These are phyloP conservation scores for Zalaria obscura DNA, from an alignment of 2,329 filamentous ascomycete genomes.

Conservation along the genomic window DNA sequence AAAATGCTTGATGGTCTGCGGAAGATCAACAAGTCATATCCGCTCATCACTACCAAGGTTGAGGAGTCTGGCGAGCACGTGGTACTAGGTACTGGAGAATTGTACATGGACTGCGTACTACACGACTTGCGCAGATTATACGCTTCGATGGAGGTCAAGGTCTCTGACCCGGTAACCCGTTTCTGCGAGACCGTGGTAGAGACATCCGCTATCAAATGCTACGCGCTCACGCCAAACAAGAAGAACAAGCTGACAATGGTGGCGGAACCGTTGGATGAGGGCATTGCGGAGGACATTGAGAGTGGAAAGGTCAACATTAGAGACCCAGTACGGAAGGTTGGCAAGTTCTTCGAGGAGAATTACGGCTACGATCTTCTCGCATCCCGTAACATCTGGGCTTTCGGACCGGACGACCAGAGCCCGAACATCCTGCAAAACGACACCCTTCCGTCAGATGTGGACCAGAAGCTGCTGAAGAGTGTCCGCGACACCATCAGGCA, in stretches of 20 bases:
- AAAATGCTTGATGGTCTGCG: constrained; percentile 97
- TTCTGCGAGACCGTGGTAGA: constrained; percentile 98
- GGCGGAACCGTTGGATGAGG: constrained; percentile 86
- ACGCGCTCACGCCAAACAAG: constrained; percentile 95
- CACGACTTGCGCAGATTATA: constrained; percentile 90
- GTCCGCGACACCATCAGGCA: constrained; percentile 89
- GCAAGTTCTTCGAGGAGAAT: constrained; percentile 92
- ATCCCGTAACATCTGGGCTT: constrained; percentile 93
- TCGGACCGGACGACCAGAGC: constrained; percentile 86
- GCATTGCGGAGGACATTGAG: constrained; percentile 91
- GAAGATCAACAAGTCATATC: constrained; percentile 97
- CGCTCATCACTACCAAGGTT: constrained; percentile 88
- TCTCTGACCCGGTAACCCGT: constrained; percentile 90
- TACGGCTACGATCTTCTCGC: constrained; percentile 96
- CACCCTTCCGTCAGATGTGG: constrained; percentile 83
- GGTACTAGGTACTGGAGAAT: constrained; percentile 82
- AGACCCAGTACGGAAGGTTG: constrained; percentile 82
- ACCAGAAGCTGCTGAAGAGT: constrained; percentile 75
- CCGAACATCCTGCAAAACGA: constrained; percentile 96
- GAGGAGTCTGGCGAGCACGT: constrained; percentile 97
- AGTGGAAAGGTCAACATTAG: constrained; percentile 79
- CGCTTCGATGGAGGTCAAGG: constrained; percentile 98
- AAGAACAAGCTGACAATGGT: constrained; percentile 99
- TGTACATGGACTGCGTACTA: constrained; percentile 99
- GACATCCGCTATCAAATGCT: constrained; percentile 94